Percentiles rank a stretch among this genome's conserved stretches.
These are phyloP conservation scores for Mucor indicus DNA, from an alignment of 371 early-diverging fungal species.

Conservation along the genomic window DNA sequence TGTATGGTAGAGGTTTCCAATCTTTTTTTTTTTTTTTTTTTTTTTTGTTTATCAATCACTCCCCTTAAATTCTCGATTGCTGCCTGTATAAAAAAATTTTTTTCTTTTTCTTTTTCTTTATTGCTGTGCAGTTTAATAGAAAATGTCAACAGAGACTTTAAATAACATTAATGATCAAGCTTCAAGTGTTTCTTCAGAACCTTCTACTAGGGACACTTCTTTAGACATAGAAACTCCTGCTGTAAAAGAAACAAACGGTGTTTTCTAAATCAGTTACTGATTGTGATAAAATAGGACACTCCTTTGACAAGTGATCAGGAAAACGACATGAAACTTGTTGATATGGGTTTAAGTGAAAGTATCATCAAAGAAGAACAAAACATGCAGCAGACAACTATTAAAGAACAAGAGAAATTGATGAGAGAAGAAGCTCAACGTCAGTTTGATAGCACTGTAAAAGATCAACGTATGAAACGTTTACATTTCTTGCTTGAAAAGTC, in stretches of 20 bases:
- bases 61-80: too few species aligned
- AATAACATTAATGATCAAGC: neutral
- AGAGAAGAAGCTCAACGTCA: constrained; percentile 55
- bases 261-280: constrained; percentile 10
- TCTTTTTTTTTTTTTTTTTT: constrained; percentile 2
- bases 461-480: constrained; percentile 73
- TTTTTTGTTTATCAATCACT: neutral
- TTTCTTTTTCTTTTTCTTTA: constrained; percentile 1
- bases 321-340: constrained; percentile 28
- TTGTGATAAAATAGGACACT: too few species aligned
- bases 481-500: constrained; percentile 82
- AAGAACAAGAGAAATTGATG: constrained; percentile 46
- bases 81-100: too few species aligned
- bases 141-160: constrained; percentile 2
- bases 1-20: too few species aligned
- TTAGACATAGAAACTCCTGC: constrained; percentile 1
- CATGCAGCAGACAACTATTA: constrained; percentile 37
- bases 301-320: constrained; percentile 20
- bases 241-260: constrained; percentile 1
- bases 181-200: neutral
- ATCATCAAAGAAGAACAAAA: constrained; percentile 55
- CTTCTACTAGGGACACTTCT: constrained; percentile 5
- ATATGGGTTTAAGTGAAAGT: constrained; percentile 18
- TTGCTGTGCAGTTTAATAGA: too few species aligned
- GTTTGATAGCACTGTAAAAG: constrained; percentile 57